Conservation (phyloP, 1,139 yeast species). For the Candida gigantensis region DNA sequence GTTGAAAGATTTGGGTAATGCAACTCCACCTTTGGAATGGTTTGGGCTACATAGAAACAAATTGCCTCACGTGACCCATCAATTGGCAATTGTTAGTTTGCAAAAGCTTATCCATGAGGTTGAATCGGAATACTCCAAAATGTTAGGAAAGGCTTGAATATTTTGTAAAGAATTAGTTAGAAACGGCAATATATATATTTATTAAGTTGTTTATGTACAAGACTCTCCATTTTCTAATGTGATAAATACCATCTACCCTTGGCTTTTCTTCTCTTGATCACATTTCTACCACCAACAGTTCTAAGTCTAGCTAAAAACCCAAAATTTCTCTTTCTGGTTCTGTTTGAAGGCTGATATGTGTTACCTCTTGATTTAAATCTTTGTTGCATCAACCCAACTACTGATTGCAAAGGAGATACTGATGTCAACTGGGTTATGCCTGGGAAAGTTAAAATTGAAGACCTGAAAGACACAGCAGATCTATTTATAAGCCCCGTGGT, state of each 20-base stretch:
- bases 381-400: conserved; percentile 47
- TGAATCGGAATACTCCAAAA: conserved; percentile 51
- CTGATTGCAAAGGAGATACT: conserved; percentile 23
- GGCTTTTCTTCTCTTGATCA: conserved; percentile 73
- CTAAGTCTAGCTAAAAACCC: conserved; percentile 91
- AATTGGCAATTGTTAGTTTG: conserved; percentile 67
- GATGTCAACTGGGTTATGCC: conserved; percentile 5
- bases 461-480: conserved; percentile 5
- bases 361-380: conserved; percentile 91
- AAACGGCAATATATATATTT: conserved; percentile 2
- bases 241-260: conserved; percentile 95
- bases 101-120: conserved; percentile 72
- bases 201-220: no score
- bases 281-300: conserved; percentile 75
- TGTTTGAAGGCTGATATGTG: conserved; percentile 90
- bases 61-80: conserved; percentile 86
- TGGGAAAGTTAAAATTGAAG: conserved; percentile 3
- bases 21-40: conserved; percentile 98
- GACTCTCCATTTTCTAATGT: no score
- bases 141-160: conserved; percentile 40
- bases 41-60: conserved; percentile 86
- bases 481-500: conserved; percentile 9
- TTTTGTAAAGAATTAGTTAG: conserved; percentile 9
- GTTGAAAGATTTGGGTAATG: conserved; percentile 87
- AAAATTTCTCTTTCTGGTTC: conserved; percentile 84